These are phyloP conservation scores for Auxenochlorella pyrenoidosa DNA, from an alignment of 139 green algal genomes.

Conservation along the genomic window DNA sequence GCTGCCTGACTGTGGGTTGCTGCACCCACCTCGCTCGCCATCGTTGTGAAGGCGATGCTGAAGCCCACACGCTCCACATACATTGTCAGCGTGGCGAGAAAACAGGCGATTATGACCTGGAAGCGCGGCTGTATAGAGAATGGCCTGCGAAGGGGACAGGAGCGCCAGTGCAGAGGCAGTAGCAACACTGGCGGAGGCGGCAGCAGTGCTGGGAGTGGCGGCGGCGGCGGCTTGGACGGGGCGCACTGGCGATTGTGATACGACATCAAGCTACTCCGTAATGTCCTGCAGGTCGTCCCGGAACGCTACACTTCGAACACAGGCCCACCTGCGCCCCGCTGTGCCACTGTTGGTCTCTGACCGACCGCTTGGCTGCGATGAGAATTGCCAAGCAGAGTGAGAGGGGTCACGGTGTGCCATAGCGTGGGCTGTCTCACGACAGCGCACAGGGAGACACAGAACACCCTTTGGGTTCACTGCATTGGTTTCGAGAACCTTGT, in stretches of 20 bases:
- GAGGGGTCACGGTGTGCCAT: neutral
- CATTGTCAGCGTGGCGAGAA: slow-evolving; percentile 86
- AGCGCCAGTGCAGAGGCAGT: neutral
- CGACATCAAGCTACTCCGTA: neutral
- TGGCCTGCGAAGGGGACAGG: neutral
- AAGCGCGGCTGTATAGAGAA: slow-evolving; percentile 58
- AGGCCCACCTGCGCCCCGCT: neutral
- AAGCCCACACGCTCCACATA: slow-evolving; percentile 98
- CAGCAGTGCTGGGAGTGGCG: neutral
- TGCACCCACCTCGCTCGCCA: slow-evolving; percentile 70
- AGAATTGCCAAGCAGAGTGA: neutral
- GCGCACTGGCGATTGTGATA: neutral
- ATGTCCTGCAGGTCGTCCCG: too few species aligned
- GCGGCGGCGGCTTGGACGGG: neutral
- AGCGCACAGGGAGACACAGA: neutral
- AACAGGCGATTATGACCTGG: slow-evolving; percentile 76
- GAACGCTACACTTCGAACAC: neutral
- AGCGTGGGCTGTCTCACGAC: neutral
- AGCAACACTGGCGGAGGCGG: neutral
- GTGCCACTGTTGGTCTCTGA: neutral
- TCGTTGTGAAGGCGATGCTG: slow-evolving; percentile 93
- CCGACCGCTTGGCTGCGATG: neutral
- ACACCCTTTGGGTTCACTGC: too few species aligned
- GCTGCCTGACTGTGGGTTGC: neutral
- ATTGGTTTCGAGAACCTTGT: neutral